Percentiles rank a stretch among this genome's conserved stretches.
Conservation (phyloP, 306 rosid genomes). For the Crotalaria pallida region DNA sequence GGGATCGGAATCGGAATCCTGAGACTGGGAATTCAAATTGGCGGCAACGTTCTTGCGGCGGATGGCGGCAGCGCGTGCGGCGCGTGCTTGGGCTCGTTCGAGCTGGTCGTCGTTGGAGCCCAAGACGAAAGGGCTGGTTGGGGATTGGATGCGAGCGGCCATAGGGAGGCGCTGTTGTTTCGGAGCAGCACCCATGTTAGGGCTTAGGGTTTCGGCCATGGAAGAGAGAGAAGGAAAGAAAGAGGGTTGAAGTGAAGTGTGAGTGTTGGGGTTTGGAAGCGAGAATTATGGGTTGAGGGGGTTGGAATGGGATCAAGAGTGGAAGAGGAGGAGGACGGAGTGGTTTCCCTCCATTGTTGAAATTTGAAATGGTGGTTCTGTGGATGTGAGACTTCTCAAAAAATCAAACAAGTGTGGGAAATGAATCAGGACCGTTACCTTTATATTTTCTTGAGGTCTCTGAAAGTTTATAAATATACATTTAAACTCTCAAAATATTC, state of each 20-base stretch:
- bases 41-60: conserved; percentile 51
- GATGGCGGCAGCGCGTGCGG: conserved; percentile 81
- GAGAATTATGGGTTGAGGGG: not conserved
- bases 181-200: conserved; percentile 33
- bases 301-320: not conserved
- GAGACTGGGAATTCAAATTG: conserved; percentile 25
- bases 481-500: too few relatives aligned
- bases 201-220: conserved; percentile 75
- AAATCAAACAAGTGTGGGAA: too few relatives aligned
- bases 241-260: not conserved
- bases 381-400: too few relatives aligned
- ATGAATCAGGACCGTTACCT: too few relatives aligned
- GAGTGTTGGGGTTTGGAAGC: conserved; percentile 20
- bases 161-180: conserved; percentile 59
- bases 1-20: conserved; percentile 24
- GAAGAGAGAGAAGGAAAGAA: not conserved
- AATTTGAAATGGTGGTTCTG: conserved; percentile 28
- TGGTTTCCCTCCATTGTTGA: conserved; percentile 59
- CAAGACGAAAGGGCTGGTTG: conserved; percentile 71
- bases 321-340: not conserved
- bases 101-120: conserved; percentile 88
- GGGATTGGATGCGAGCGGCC: conserved; percentile 78
- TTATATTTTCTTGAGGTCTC: too few relatives aligned
- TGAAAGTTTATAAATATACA: too few relatives aligned
- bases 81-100: conserved; percentile 89